These are phyloP conservation scores for Cordyceps militaris DNA, from an alignment of 2,329 filamentous ascomycete genomes.

Conservation along the genomic window DNA sequence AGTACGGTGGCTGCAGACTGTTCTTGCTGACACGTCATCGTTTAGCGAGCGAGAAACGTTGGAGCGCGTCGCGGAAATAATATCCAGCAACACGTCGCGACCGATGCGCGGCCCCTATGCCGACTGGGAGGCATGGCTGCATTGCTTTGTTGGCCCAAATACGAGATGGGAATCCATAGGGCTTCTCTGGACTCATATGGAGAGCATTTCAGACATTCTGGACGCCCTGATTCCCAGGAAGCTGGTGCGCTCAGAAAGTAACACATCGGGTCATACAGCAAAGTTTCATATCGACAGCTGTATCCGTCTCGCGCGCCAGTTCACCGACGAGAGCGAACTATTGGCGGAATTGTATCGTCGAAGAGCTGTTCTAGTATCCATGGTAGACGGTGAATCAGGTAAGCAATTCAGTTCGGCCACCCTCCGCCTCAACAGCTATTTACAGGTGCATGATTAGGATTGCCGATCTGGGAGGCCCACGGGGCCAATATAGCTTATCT, in stretches of 20 bases:
- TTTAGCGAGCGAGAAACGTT: conserved; percentile 17
- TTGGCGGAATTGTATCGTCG: conserved; percentile 9
- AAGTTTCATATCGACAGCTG: conserved; percentile 2
- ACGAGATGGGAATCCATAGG: conserved; percentile 40
- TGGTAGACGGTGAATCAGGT: conserved; percentile 9
- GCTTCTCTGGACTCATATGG: conserved; percentile 23
- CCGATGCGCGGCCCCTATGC: conserved; percentile 29
- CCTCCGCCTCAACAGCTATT: background rate
- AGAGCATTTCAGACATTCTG: conserved; percentile 3
- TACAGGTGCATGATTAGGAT: background rate
- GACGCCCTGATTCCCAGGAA: background rate
- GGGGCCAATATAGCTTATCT: background rate
- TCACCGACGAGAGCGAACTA: conserved; percentile 9
- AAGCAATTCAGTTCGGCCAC: background rate
- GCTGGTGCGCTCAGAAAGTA: conserved; percentile 1
- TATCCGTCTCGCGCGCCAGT: conserved; percentile 5
- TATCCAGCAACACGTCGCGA: conserved; percentile 33
- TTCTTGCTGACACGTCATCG: conserved; percentile 17
- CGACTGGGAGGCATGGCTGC: conserved; percentile 29
- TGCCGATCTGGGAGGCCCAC: conserved; percentile 3
- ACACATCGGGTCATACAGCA: background rate
- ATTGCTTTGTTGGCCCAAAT: conserved; percentile 30
- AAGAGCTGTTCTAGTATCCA: background rate
- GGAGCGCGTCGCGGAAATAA: conserved; percentile 27
- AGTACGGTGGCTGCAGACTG: conserved; percentile 25